These are phyloP conservation scores for Lachancea sp. DNA, from an alignment of 805 yeast genomes.

Conservation along the genomic window DNA sequence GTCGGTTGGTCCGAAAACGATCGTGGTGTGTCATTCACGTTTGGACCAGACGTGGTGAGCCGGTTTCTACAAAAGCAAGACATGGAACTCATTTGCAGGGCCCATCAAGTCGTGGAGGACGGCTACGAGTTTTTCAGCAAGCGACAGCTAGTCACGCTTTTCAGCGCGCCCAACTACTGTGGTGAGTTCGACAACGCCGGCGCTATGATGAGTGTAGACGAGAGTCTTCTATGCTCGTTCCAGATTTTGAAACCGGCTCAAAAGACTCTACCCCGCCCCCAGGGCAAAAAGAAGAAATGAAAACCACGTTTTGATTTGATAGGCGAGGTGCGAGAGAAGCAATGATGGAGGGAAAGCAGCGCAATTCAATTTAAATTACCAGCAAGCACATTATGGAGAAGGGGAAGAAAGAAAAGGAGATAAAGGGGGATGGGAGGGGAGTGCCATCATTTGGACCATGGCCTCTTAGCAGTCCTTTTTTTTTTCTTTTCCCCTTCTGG, in stretches of 20 bases:
- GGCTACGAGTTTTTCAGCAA: slow-evolving; percentile 96
- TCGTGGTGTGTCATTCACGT: slow-evolving; percentile 98
- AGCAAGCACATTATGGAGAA: not conserved
- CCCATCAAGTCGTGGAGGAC: slow-evolving; percentile 98
- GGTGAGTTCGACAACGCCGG: slow-evolving; percentile 99
- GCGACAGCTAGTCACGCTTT: slow-evolving; percentile 90
- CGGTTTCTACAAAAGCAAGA: slow-evolving; percentile 95
- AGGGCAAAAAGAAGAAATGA: slow-evolving; percentile 31
- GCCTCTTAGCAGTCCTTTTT: not conserved
- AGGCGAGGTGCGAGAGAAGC: not conserved
- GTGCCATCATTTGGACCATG: too few species aligned
- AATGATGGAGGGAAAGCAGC: not conserved
- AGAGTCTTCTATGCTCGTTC: slow-evolving; percentile 90
- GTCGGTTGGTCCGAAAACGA: slow-evolving; percentile 99
- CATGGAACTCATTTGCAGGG: slow-evolving; percentile 96
- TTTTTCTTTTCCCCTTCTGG: not conserved
- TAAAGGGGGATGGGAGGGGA: too few species aligned
- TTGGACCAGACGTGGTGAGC: slow-evolving; percentile 98
- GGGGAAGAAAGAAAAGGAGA: too few species aligned
- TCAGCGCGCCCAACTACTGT: slow-evolving; percentile 96
- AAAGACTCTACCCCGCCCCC: slow-evolving; percentile 44
- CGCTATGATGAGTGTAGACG: slow-evolving; percentile 99
- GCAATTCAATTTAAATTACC: not conserved
- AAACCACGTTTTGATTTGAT: slow-evolving; percentile 1
- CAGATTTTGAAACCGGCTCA: slow-evolving; percentile 97